Base-by-base conservation (phyloP, 768 basidiomycete genomes). In the Russula virescens region DNA sequence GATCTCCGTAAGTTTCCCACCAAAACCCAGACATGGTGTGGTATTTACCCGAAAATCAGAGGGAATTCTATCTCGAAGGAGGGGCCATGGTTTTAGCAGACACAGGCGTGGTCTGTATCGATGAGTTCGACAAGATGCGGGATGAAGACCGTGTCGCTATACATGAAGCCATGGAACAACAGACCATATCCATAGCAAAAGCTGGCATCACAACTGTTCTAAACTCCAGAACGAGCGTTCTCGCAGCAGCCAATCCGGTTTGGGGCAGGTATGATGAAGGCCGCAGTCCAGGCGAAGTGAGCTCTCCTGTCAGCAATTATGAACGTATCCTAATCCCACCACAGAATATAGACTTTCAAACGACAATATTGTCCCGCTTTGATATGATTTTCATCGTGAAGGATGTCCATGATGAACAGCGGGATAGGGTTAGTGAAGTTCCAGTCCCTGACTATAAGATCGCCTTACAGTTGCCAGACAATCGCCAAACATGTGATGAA, bases 331-430 rank as follows among this genome's bases (percentile, higher is more conserved):
- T 58, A 28, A 45, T 35, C 45, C 11, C 10, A 10, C 11, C 52
- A 21, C 63, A 81, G 92, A 97, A 97, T 71, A 97, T 97, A 67
- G 95, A 97, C 72, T 95, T 97, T 74, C 94, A 97, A 76, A 97
- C 95, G 7, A 98, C 97, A 2, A 98, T 99, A 68, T 75, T 99
- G 71, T 98, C 95, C 52, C 89, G 97, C 60, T 99, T 99, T 74
- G 97, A 99, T 72, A 96, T 99, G 95, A 98, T 99, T 69, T 99
- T 98, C 78, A 96, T 99, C 67, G 89, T 99, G 63, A 93, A 91
- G 73, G 97, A 99, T 69, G 94, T 98, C 70, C 97, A 99, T 73
- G 93, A 98, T 71, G 97, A 98, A 73, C 78, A 80, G 45, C 83
- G 97, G 52, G 97, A 99, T 73, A 85, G 87, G 74, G 94, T 92